Evolutionary conservation across 768 basidiomycete genomes (phyloP).

Genomic region (Tricholoma hemisulphureum): DNA sequence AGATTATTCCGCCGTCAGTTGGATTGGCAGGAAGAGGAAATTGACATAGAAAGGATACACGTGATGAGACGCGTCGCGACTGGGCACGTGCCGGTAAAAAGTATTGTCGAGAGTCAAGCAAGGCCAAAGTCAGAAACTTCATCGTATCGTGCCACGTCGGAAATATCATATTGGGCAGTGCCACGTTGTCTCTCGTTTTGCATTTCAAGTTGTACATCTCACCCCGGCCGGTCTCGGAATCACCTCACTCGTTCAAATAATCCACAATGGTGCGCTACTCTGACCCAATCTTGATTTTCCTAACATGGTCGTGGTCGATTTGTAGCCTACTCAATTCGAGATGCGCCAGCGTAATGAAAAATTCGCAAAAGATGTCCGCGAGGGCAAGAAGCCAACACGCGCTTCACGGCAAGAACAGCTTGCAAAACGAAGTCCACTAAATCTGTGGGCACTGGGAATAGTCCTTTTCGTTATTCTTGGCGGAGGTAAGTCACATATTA

Average conservation of each 20-base stretch:
- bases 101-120: not conserved
- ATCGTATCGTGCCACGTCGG: slow-evolving; percentile 2
- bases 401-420: slow-evolving; percentile 69
- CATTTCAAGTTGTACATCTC: not conserved
- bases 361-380: slow-evolving; percentile 70
- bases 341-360: slow-evolving; percentile 77
- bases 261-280: slow-evolving; percentile 27
- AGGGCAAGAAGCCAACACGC: slow-evolving; percentile 75
- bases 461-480: slow-evolving; percentile 77
- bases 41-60: not conserved
- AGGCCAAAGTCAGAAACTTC: slow-evolving; percentile 2
- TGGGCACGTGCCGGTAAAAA: not conserved
- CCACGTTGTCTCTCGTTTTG: not conserved
- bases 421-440: slow-evolving; percentile 72
- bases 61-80: not conserved
- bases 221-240: not conserved
- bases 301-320: slow-evolving; percentile 1
- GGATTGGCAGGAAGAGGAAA: no score
- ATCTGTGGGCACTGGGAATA: slow-evolving; percentile 69
- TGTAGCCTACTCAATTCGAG: slow-evolving; percentile 78
- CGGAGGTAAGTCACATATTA: slow-evolving; percentile 54
- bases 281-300: not conserved
- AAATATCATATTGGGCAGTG: not conserved
- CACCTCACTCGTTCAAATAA: slow-evolving; percentile 1
- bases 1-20: no score